Evolutionary conservation across 371 early-diverging fungal species (phyloP), one percentile per base, ranked within the genome.

Genomic region (Chytridiales sp.): DNA sequence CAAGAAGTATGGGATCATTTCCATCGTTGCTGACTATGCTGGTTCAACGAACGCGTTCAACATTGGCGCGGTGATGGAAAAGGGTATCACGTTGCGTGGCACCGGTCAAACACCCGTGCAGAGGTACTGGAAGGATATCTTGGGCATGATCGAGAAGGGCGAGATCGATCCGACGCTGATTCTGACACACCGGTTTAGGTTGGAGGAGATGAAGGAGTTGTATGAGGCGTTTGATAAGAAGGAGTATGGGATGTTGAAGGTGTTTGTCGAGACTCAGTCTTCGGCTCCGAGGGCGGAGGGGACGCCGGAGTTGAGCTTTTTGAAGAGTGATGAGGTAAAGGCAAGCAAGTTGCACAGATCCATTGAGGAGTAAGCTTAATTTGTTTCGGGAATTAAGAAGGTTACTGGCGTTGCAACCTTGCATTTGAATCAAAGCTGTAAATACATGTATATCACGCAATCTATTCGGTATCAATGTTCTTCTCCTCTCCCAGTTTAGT

Each of bases 61-160:
- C 52, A 80, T 85, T 52, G 85, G 85, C 26, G 81, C 78, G 11
- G 61, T 84, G 26, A 84, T 85, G 85, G 82, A 83, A 64, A 84
- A 85, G 59, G 56, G 79, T 5, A 68, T 80, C 29, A 27, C 46
- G 22, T 36, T 64, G 32, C 51, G 62, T n/a, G 80, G 83, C 38
- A 73, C 78, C 38, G 82, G 84, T 4, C 84, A 83, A 56, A 75
- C 80, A 13, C 81, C 79, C 39, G 73, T 79, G 35, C 85, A 85
- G 48, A 57, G 72, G 21, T 65, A 83, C 66, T 82, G 82, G 82
- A 59, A 62, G 2, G 54, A 69, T 22, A 71, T 78, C 56, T 68
- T 84, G 31, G 59, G 68, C 4, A 50, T 72, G 39, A 64, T 86
- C 30, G 19, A 52, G 40, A 68, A 62, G 1, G 74, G 70, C 32